These are phyloP conservation scores for Gaertneriomyces sp. DNA, from an alignment of 192 early-diverging fungal genomes.

Conservation along the genomic window DNA sequence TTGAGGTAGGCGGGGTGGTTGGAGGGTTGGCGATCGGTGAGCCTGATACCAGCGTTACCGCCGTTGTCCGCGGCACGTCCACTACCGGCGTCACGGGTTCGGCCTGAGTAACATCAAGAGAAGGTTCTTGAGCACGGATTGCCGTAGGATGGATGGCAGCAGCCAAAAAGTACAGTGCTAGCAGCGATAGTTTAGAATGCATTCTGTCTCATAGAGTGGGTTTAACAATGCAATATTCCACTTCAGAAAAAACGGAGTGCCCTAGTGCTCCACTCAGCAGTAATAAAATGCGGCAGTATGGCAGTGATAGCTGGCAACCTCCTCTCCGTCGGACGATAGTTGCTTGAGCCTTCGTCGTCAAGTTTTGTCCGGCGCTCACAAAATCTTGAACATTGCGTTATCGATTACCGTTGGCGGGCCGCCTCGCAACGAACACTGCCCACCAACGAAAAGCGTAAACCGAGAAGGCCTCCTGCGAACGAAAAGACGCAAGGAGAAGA, in stretches of 20 bases:
- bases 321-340: not conserved
- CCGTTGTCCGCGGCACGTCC: not conserved
- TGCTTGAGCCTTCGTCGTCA: not conserved
- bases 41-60: not conserved
- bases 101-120: not conserved
- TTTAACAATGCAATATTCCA: not conserved
- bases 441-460: too few relatives aligned
- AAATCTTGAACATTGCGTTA: too few relatives aligned
- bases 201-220: not conserved
- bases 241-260: too few relatives aligned
- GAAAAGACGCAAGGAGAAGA: too few relatives aligned
- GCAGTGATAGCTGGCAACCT: not conserved
- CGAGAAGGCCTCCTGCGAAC: too few relatives aligned
- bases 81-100: not conserved
- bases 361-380: not conserved
- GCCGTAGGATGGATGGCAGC: not conserved
- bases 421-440: too few relatives aligned
- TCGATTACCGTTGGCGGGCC: too few relatives aligned
- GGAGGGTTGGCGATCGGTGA: not conserved
- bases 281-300: not conserved
- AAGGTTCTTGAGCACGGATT: not conserved
- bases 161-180: slow-evolving; percentile 3
- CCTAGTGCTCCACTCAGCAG: not conserved
- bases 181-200: not conserved
- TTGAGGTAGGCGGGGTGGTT: not conserved